phyloP scores from a whole-genome alignment of 805 yeast genomes.

The Zygotorulaspora sp. region DNA sequence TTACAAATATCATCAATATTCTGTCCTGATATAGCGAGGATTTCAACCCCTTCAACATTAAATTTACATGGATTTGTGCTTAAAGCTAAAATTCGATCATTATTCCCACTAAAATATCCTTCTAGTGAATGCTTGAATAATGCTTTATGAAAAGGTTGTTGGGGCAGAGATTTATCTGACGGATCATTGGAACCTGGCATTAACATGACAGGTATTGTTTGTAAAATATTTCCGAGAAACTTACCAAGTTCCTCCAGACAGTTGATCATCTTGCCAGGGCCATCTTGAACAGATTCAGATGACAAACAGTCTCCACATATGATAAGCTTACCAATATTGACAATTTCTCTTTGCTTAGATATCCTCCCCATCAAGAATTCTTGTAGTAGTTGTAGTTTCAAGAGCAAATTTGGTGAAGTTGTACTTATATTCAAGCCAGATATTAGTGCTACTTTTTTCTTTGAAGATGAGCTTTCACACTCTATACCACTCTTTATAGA shows the following conservation, averaged over 20 bases:
- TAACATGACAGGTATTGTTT: constrained; percentile 62
- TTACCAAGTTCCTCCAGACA: constrained; percentile 56
- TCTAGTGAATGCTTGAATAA: constrained; percentile 49
- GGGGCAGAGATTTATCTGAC: constrained; percentile 79
- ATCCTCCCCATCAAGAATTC: constrained; percentile 72
- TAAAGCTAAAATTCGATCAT: constrained; percentile 38
- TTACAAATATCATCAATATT: constrained; percentile 72
- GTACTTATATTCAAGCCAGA: constrained; percentile 69
- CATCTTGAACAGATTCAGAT: constrained; percentile 35
- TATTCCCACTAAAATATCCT: constrained; percentile 37
- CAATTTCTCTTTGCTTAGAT: constrained; percentile 34
- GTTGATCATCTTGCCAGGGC: constrained; percentile 49
- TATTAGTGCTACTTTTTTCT: constrained; percentile 57
- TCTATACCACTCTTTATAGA: constrained; percentile 19
- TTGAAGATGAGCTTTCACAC: constrained; percentile 1
- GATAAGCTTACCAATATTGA: constrained; percentile 47
- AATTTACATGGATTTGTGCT: constrained; percentile 75
- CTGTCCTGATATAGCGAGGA: constrained; percentile 81
- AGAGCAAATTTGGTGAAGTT: constrained; percentile 37
- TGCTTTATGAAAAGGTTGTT: constrained; percentile 81
- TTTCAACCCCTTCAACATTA: constrained; percentile 49
- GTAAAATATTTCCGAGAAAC: constrained; percentile 52
- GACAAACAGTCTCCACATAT: constrained; percentile 70
- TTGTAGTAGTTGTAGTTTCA: constrained; percentile 52
- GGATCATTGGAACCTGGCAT: constrained; percentile 89